Base-by-base conservation (phyloP, 371 early-diverging fungal species). In the Mortierella sp. region DNA sequence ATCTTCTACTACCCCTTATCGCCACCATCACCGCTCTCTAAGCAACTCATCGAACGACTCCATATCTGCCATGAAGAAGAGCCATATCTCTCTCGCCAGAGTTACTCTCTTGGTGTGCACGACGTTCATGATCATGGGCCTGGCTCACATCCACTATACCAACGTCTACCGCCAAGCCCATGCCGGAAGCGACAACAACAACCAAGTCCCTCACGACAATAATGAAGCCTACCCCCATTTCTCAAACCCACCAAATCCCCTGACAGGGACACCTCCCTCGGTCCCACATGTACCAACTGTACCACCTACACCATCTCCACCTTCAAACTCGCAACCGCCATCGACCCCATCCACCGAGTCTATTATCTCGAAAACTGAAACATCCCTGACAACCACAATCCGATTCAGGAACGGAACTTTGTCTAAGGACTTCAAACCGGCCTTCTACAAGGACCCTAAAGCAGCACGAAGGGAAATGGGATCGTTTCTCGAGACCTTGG, bases 401-500 rank as follows among this genome's bases (percentile, higher is more conserved):
- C 55, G n/a, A 11, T 73, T 50, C 28, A 31, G 9, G 6, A 67
- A 73, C 44, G 68, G 75, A 14, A 63, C 60, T 12, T 24, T 50
- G 2, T 30, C 21, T 11, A 73, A 58, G 50, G 50, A 21, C 17
- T 73, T 67, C 64, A 73, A 73, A 43, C 68, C 75, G 0, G 60
- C 48, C 21, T 73, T 73, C 39, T 73, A 59, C 31, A 54, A 55
- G 46, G 32, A 67, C 23, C 26, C 60, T 0, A 23, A 14, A 4
- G 50, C 31, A 21, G 75, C 75, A 7, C 63, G 57, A 23, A 49
- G 63, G 23, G 68, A 63, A 30, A 37, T 73, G 50, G 75, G 75
- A 2, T 73, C 75, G 2, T 73, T 73, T 27, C 50, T 73, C 5
- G 51, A 63, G 15, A 73, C 75, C 4, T 55, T 73, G 21, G 50